phyloP scores from a whole-genome alignment of 495 filamentous ascomycete genomes.

The Hyaloscypha variabilis region DNA sequence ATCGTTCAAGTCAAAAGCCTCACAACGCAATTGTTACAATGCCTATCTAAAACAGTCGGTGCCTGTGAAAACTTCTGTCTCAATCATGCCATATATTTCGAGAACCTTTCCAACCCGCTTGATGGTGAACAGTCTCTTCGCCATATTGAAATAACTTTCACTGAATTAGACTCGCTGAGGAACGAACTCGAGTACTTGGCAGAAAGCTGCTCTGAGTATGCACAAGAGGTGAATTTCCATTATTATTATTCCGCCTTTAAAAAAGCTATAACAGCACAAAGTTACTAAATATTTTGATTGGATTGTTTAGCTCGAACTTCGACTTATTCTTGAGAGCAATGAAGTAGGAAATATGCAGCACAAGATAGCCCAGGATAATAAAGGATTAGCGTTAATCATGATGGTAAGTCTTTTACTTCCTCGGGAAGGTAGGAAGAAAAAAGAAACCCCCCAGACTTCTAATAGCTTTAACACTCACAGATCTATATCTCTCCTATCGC shows the following conservation, averaged over 20 bases:
- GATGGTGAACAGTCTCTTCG: not conserved
- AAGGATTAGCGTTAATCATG: not conserved
- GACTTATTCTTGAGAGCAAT: not conserved
- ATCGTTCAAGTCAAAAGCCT: slow-evolving; percentile 9
- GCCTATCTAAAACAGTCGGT: not conserved
- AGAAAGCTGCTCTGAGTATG: slow-evolving; percentile 10
- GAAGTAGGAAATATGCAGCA: slow-evolving; percentile 2
- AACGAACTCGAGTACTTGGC: not conserved
- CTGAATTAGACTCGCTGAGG: slow-evolving; percentile 6
- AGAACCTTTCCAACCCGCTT: not conserved
- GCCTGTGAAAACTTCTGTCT: not conserved
- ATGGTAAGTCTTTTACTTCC: slow-evolving; percentile 6
- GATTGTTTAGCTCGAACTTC: slow-evolving; percentile 6
- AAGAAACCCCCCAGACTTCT: not conserved
- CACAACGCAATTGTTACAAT: slow-evolving; percentile 1
- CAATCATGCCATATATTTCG: slow-evolving; percentile 8
- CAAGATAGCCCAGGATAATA: slow-evolving; percentile 7
- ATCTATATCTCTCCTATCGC: slow-evolving; percentile 2
- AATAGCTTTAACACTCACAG: not conserved
- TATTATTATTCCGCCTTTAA: not conserved
- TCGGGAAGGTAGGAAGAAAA: not conserved
- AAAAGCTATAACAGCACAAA: not conserved
- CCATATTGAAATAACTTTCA: slow-evolving; percentile 2
- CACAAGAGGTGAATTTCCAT: slow-evolving; percentile 6
- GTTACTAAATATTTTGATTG: not conserved